Percentiles rank a stretch among this genome's conserved stretches.
Conservation (phyloP, 2,329 filamentous ascomycete genomes). For the Colletotrichum trifolii region DNA sequence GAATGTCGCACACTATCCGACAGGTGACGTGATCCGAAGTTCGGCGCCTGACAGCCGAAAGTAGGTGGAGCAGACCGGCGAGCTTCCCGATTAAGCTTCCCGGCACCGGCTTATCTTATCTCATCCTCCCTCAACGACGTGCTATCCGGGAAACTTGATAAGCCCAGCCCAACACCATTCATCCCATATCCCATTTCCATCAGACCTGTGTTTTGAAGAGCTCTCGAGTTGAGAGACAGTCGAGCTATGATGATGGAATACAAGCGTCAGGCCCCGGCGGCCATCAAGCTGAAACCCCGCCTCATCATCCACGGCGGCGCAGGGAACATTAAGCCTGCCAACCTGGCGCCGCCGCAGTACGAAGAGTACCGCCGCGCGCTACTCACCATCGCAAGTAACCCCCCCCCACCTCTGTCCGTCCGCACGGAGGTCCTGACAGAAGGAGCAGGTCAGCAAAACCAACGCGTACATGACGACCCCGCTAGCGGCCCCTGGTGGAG, state of each 20-base stretch:
- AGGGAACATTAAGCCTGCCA: constrained; percentile 72
- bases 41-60: constrained; percentile 28
- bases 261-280: constrained; percentile 40
- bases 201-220: too few species aligned
- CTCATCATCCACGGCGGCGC: constrained; percentile 80
- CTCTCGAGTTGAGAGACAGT: too few species aligned
- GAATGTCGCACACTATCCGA: not conserved
- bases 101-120: constrained; percentile 30
- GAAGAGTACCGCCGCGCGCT: constrained; percentile 69
- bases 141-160: not conserved
- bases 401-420: not conserved
- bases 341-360: constrained; percentile 69
- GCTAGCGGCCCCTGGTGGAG: constrained; percentile 6
- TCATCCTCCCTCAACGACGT: not conserved
- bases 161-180: not conserved
- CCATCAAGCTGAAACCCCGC: constrained; percentile 58
- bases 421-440: not conserved
- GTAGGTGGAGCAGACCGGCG: not conserved
- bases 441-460: constrained; percentile 55
- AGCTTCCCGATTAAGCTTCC: constrained; percentile 28
- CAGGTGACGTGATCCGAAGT: constrained; percentile 32
- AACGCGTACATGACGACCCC: constrained; percentile 59
- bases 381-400: constrained; percentile 65
- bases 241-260: constrained; percentile 53
- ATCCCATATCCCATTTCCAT: not conserved